Conservation (phyloP, 2,329 filamentous ascomycete species). For the Seiridium unicorne region DNA sequence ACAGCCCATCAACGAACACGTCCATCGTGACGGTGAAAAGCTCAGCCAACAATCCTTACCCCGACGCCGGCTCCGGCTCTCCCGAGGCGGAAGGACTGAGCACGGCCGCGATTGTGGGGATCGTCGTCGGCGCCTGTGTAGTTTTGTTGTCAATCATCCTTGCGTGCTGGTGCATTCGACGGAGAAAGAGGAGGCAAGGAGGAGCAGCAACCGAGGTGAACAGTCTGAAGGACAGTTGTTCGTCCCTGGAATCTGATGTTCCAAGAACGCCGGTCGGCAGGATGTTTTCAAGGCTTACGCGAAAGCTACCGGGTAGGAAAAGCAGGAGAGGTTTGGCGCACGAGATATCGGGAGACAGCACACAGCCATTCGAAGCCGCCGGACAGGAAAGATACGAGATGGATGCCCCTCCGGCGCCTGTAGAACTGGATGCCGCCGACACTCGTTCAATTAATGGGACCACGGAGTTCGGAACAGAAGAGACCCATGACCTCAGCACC, state of each 20-base stretch:
- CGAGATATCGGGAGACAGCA: slow-evolving; percentile 25
- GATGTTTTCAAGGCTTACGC: slow-evolving; percentile 42
- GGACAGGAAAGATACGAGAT: slow-evolving; percentile 50
- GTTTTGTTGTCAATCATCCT: slow-evolving; percentile 28
- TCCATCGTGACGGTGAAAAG: slow-evolving; percentile 41
- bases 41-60: slow-evolving; percentile 45
- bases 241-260: slow-evolving; percentile 30
- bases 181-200: slow-evolving; percentile 23
- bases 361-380: slow-evolving; percentile 36
- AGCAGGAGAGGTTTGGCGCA: slow-evolving; percentile 19
- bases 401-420: slow-evolving; percentile 42
- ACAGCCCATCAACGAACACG: slow-evolving; percentile 35
- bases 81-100: slow-evolving; percentile 28
- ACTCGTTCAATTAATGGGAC: slow-evolving; percentile 35
- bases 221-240: slow-evolving; percentile 34
- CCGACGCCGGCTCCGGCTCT: slow-evolving; percentile 28
- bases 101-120: slow-evolving; percentile 41
- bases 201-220: slow-evolving; percentile 26
- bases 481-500: slow-evolving; percentile 37
- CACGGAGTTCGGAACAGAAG: slow-evolving; percentile 39
- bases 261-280: slow-evolving; percentile 34
- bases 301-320: slow-evolving; percentile 29
- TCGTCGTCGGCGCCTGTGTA: slow-evolving; percentile 40
- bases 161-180: slow-evolving; percentile 30
- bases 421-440: slow-evolving; percentile 47